Base-by-base conservation (phyloP, 495 filamentous ascomycete species). In the Tetracladium setigerum region DNA sequence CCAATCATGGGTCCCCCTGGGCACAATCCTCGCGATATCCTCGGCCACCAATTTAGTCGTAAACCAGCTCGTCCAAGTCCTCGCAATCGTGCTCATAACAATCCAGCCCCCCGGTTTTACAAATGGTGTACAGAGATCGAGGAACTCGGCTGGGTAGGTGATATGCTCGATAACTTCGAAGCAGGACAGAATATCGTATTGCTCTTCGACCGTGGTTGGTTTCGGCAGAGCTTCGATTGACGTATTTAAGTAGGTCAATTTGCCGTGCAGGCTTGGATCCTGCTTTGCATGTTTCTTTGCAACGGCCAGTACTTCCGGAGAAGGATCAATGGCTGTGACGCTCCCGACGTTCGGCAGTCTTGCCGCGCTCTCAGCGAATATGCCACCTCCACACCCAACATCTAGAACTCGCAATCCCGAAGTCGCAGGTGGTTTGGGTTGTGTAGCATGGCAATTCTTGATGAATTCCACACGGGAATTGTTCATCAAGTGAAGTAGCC, bases 111-210 rank as follows among this genome's bases (percentile, higher is more conserved):
- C 92, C 0, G 92, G 94, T 43, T 77, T 81, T 6, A 97, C 81
- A 39, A 87, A 81, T n/a, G 72, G 68, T 8, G 85, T 70, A 50
- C 82, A 80, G 12, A 68, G 64, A 16, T 75, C 67, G 2, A 97
- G 71, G 60, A 98, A 96, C 0, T 73, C 57, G 0, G 76, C 65
- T 0, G 89, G 86, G 7, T 77, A 69, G 3, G 78, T 76, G 49
- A 97, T 85, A 61, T 98, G 92, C 60, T 98, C 92, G 33, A 98
- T 70, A 0, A 98, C 92, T 62, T 98, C 92, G 65, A 97, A 97
- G 24, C 94, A 63, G 4, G 85, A 83, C 7, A 98, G 79, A 2
- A 95, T 62, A 63, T 95, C 89, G 59, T 76, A 82, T 38, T 73
- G 63, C 13, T 74, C 66, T 5, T 64, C 52, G 13, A 59, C 56